phyloP scores from a whole-genome alignment of 441 rosid genomes.

The Euphorbia celastroides region DNA sequence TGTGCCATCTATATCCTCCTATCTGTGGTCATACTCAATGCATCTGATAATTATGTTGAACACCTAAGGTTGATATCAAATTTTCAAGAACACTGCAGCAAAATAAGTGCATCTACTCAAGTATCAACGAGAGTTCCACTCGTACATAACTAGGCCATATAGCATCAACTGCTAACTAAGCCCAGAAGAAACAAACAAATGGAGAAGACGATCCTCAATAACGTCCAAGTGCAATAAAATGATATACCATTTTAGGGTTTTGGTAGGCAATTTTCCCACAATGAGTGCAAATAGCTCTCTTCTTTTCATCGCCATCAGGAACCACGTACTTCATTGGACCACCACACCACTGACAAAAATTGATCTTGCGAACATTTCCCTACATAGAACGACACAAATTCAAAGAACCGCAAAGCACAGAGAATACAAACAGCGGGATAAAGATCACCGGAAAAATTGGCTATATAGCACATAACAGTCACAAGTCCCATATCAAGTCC shows the following conservation, averaged over 20 bases:
- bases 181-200: background rate
- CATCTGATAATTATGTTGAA: background rate
- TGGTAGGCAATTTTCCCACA: constrained; percentile 78
- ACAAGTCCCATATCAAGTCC: background rate
- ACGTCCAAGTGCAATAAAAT: background rate
- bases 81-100: background rate
- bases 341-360: constrained; percentile 97
- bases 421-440: background rate
- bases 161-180: background rate
- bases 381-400: constrained; percentile 23
- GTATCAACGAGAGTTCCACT: background rate
- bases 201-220: background rate
- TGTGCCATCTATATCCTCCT: background rate
- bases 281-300: constrained; percentile 72
- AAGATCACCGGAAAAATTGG: background rate
- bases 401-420: background rate
- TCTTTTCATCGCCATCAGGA: constrained; percentile 87
- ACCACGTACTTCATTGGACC: constrained; percentile 76
- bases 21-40: background rate
- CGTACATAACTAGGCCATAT: background rate
- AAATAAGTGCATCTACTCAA: background rate
- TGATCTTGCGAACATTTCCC: constrained; percentile 63
- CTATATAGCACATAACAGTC: background rate
- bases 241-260: constrained; percentile 82
- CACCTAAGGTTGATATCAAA: background rate